These are phyloP conservation scores for Monascus purpureus DNA, from an alignment of 495 filamentous ascomycete species.

Conservation along the genomic window DNA sequence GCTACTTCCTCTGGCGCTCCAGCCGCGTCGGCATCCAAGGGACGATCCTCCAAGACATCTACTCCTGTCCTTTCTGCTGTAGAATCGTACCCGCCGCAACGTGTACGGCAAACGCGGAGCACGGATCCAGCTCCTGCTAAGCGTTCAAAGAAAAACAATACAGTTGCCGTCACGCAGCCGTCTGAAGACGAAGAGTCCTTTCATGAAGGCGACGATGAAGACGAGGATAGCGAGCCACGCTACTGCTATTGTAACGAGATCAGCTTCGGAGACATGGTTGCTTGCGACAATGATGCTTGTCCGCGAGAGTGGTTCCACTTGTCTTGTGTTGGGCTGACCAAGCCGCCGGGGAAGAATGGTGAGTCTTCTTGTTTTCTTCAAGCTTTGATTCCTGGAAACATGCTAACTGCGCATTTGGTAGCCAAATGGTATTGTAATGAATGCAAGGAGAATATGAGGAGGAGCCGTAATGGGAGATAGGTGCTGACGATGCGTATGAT, in stretches of 20 bases:
- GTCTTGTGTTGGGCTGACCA: constrained; percentile 75
- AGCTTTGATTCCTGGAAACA: too few relatives aligned
- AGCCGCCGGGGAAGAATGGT: constrained; percentile 75
- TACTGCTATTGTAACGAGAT: constrained; percentile 93
- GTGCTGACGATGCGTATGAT: not conserved
- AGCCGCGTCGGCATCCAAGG: constrained; percentile 11
- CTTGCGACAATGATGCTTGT: constrained; percentile 83
- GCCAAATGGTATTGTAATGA: constrained; percentile 89
- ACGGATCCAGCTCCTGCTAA: constrained; percentile 34
- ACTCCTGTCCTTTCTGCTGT: constrained; percentile 33
- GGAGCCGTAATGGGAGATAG: constrained; percentile 30
- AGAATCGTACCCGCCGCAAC: constrained; percentile 18
- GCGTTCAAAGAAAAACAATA: constrained; percentile 49
- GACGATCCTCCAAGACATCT: constrained; percentile 44
- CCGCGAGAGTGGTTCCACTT: constrained; percentile 94
- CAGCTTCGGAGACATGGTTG: constrained; percentile 95
- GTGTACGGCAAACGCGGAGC: constrained; percentile 26
- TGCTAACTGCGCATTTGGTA: constrained; percentile 23
- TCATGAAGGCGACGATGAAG: constrained; percentile 52
- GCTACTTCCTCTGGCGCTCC: not conserved
- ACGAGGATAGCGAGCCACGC: constrained; percentile 65
- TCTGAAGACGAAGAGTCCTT: constrained; percentile 36
- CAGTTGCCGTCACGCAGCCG: constrained; percentile 17
- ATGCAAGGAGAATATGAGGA: constrained; percentile 60
- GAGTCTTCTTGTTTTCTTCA: too few relatives aligned